A percentile compares a stretch with the other conserved stretches of the same genome.
Conservation (phyloP, 164 flowering plant species). For the Piper betle region DNA sequence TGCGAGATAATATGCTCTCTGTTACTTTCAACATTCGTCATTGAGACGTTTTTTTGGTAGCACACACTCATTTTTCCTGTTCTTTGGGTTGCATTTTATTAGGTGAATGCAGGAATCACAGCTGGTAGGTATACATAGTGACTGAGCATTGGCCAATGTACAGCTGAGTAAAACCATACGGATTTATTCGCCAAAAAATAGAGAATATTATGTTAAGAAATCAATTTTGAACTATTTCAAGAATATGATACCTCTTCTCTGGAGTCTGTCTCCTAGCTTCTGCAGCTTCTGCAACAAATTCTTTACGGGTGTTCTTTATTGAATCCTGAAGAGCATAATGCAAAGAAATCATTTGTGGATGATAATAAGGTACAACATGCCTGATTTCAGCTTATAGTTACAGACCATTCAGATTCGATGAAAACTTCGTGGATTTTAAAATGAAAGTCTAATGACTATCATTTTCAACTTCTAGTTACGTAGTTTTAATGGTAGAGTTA, state of each 20-base stretch:
- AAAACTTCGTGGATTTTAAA: too few relatives aligned
- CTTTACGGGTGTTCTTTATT: conserved; percentile 8
- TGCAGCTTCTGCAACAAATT: conserved; percentile 6
- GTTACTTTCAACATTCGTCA: conserved; percentile 3
- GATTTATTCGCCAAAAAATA: neutral
- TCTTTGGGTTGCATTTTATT: conserved; percentile 10
- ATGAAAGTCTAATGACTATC: too few relatives aligned
- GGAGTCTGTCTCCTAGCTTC: conserved; percentile 11
- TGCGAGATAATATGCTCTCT: neutral
- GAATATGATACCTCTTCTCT: conserved; percentile 24
- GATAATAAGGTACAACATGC: neutral
- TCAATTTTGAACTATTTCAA: neutral
- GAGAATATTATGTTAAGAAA: neutral
- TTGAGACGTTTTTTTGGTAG: conserved; percentile 7
- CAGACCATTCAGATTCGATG: neutral
- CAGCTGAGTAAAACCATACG: neutral
- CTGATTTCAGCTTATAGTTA: neutral
- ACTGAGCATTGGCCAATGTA: conserved; percentile 17
- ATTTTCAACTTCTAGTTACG: too few relatives aligned
- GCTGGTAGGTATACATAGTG: conserved; percentile 15
- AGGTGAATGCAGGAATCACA: conserved; percentile 15
- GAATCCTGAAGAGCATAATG: conserved; percentile 9
- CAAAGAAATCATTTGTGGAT: neutral
- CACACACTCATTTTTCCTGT: conserved; percentile 9
- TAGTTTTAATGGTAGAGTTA: too few relatives aligned